Evolutionary conservation across 805 yeast genomes (phyloP).

Genomic region (Wickerhamiella cacticola): DNA sequence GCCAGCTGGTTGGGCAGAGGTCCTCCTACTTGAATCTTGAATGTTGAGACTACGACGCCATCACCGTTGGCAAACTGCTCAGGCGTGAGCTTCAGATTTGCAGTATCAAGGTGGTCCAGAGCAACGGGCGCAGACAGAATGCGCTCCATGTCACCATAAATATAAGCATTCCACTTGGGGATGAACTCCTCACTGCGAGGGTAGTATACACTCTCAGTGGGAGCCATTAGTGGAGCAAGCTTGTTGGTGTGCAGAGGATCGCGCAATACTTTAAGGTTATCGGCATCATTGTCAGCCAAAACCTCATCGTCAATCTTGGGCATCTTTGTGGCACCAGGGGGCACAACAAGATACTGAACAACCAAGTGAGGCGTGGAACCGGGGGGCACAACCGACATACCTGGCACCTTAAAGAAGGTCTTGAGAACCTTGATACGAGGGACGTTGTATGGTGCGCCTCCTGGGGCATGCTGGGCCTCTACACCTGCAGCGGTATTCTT

Average conservation of each 20-base stretch:
- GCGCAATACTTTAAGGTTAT: conserved; percentile 33
- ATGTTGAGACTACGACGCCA: conserved; percentile 47
- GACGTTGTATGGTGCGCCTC: conserved; percentile 42
- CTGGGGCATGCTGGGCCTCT: conserved; percentile 47
- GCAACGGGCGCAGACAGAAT: conserved; percentile 36
- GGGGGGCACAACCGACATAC: conserved; percentile 63
- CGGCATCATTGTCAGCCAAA: conserved; percentile 17
- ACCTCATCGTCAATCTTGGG: conserved; percentile 20
- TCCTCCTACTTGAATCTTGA: conserved; percentile 57
- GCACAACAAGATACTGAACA: conserved; percentile 61
- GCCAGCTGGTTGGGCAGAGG: conserved; percentile 73
- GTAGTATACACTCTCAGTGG: conserved; percentile 61
- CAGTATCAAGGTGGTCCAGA: conserved; percentile 40
- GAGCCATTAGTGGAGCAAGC: conserved; percentile 57
- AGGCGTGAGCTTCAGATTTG: conserved; percentile 43
- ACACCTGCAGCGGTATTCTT: conserved; percentile 42
- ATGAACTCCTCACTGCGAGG: conserved; percentile 39
- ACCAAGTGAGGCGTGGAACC: conserved; percentile 62
- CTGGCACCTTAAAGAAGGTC: conserved; percentile 74
- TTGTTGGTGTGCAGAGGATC: conserved; percentile 59
- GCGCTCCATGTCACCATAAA: conserved; percentile 64
- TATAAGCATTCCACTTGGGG: conserved; percentile 53
- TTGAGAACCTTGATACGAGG: conserved; percentile 53
- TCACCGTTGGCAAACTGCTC: conserved; percentile 35
- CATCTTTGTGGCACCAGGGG: conserved; percentile 39